phyloP scores from a whole-genome alignment of 768 basidiomycete species.

The Mycena latifolia region DNA sequence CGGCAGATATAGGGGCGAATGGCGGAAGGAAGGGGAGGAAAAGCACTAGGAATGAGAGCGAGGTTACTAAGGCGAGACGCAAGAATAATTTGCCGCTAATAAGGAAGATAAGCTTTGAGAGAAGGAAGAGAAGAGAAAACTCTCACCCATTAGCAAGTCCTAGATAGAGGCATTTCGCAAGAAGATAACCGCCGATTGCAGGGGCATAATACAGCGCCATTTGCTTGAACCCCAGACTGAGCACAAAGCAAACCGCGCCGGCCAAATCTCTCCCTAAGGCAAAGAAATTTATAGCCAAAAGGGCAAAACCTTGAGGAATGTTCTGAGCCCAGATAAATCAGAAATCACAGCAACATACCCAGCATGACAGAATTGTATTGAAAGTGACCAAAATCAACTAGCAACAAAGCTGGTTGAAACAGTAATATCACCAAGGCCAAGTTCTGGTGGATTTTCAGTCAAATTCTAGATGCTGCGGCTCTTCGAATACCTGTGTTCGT shows the following conservation, averaged over 20 bases:
- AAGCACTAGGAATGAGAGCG: slow-evolving; percentile 72
- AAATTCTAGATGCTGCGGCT: slow-evolving; percentile 11
- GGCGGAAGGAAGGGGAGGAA: slow-evolving; percentile 87
- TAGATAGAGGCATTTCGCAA: slow-evolving; percentile 90
- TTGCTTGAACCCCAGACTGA: slow-evolving; percentile 94
- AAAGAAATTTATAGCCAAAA: slow-evolving; percentile 79
- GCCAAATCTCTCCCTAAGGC: slow-evolving; percentile 75
- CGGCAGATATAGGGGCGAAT: slow-evolving; percentile 60
- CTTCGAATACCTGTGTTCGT: slow-evolving; percentile 75
- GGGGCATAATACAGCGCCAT: slow-evolving; percentile 97
- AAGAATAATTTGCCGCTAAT: slow-evolving; percentile 66
- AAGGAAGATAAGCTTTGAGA: slow-evolving; percentile 7
- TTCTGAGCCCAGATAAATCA: slow-evolving; percentile 13
- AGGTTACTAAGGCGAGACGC: slow-evolving; percentile 73
- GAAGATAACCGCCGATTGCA: slow-evolving; percentile 89
- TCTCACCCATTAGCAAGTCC: slow-evolving; percentile 79
- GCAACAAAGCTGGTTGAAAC: slow-evolving; percentile 84
- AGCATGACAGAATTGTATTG: slow-evolving; percentile 98
- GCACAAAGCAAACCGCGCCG: slow-evolving; percentile 84
- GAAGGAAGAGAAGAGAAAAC: neutral
- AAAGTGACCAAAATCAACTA: slow-evolving; percentile 95
- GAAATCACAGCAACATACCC: slow-evolving; percentile 57
- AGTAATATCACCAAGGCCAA: slow-evolving; percentile 78
- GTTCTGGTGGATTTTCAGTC: slow-evolving; percentile 57
- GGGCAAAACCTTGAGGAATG: slow-evolving; percentile 67